A percentile compares a stretch with the other conserved stretches of the same genome.
Evolutionary conservation across 2,329 filamentous ascomycete species (phyloP).

Genomic region (Coccinonectria pachysandricola): DNA sequence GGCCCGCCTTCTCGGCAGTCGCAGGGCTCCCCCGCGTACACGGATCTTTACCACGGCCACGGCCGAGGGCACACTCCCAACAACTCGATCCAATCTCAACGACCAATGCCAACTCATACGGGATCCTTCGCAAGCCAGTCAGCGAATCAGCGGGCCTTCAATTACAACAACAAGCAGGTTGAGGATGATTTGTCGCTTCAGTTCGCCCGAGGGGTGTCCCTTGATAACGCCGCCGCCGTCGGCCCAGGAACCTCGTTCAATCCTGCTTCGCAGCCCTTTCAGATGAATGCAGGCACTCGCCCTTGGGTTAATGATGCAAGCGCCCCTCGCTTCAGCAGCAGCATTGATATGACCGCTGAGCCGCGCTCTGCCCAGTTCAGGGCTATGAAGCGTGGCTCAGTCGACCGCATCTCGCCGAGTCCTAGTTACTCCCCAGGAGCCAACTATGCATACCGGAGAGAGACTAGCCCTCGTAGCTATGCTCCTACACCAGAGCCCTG

Average conservation of each 20-base stretch:
- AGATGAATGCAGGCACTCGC: slow-evolving; percentile 37
- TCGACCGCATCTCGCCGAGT: slow-evolving; percentile 29
- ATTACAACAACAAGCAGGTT: slow-evolving; percentile 27
- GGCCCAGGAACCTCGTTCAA: slow-evolving; percentile 17
- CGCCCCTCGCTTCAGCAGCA: slow-evolving; percentile 16
- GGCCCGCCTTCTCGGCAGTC: slow-evolving; percentile 46
- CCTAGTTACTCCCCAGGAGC: slow-evolving; percentile 21
- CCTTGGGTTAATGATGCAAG: slow-evolving; percentile 30
- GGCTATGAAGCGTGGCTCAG: slow-evolving; percentile 26
- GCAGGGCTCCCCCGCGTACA: slow-evolving; percentile 31
- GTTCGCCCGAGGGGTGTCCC: slow-evolving; percentile 22
- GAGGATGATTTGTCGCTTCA: slow-evolving; percentile 27
- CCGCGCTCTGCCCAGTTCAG: slow-evolving; percentile 16
- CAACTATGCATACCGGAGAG: no score
- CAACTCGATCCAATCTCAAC: slow-evolving; percentile 37
- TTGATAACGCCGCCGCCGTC: slow-evolving; percentile 21
- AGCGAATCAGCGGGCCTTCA: slow-evolving; percentile 26
- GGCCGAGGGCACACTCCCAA: slow-evolving; percentile 28
- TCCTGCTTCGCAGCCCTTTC: slow-evolving; percentile 29
- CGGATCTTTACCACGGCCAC: slow-evolving; percentile 21
- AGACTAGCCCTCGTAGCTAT: slow-evolving; percentile 18
- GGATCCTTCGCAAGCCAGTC: slow-evolving; percentile 37
- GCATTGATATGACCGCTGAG: slow-evolving; percentile 25
- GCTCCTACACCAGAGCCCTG: slow-evolving; percentile 27
- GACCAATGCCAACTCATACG: slow-evolving; percentile 32